These are phyloP conservation scores for Leccinellum rugosiceps DNA, from an alignment of 768 basidiomycete species.

Conservation along the genomic window DNA sequence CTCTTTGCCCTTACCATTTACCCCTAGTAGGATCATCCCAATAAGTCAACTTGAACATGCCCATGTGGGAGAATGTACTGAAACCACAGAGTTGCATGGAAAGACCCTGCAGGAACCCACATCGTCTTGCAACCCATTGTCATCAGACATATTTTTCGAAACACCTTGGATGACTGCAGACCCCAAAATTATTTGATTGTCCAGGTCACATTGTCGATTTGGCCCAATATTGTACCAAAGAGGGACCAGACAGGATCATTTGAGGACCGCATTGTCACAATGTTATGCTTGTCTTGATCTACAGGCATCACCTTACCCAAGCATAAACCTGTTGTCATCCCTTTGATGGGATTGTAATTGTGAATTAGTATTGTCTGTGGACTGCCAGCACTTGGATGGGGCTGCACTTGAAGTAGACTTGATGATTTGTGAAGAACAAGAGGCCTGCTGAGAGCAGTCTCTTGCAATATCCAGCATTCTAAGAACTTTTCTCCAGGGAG, in stretches of 20 bases:
- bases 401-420: slow-evolving; percentile 20
- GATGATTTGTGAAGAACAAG: slow-evolving; percentile 19
- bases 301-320: background rate
- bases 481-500: slow-evolving; percentile 2
- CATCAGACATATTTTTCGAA: slow-evolving; percentile 1
- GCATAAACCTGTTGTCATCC: background rate
- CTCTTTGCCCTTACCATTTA: slow-evolving; percentile 3
- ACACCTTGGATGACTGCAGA: background rate
- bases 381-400: slow-evolving; percentile 12
- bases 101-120: slow-evolving; percentile 19
- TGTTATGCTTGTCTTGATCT: background rate
- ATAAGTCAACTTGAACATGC: background rate
- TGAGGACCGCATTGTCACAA: background rate
- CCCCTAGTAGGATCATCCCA: slow-evolving; percentile 14
- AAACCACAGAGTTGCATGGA: slow-evolving; percentile 10
- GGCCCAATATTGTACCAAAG: background rate
- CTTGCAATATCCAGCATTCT: slow-evolving; percentile 21
- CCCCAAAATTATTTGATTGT: background rate
- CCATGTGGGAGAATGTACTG: slow-evolving; percentile 1
- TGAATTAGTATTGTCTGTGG: slow-evolving; percentile 9
- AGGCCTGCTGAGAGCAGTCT: slow-evolving; percentile 15
- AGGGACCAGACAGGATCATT: slow-evolving; percentile 12
- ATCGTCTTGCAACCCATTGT: slow-evolving; percentile 10
- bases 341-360: slow-evolving; percentile 11
- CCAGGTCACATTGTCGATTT: background rate